Base-by-base conservation (phyloP, 2,329 filamentous ascomycete species). In the Pseudovirgaria hyperparasitica region DNA sequence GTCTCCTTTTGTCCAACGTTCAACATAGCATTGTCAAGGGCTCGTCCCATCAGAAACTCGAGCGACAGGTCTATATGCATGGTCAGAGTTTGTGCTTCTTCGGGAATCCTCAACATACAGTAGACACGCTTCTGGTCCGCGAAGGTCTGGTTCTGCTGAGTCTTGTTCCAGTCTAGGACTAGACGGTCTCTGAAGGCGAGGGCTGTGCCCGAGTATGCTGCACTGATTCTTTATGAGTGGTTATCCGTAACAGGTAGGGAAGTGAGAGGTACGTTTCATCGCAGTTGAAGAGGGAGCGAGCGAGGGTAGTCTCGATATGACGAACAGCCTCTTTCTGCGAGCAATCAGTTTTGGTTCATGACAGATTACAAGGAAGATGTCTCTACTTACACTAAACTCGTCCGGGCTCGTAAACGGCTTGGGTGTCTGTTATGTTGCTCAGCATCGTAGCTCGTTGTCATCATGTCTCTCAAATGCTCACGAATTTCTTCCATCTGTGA, bases 21-120 rank as follows among this genome's bases (percentile, higher is more conserved):
- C 39, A 98, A 70, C 82, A 98, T 94, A 37, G 90, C 87, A 71
- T 98, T 98, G 65, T 98, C 90, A 37, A 98, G 63, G 24, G 90
- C 81, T 50, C 90, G 71, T 22, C 90, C 90, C 90, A 98, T 98
- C 46, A 98, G 62, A 47, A 98, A 98, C 58, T 98, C 90, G 32
- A 98, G 72, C 41, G 86, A 94, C 34, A 98, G 71, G 53, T 98
- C 70, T 75, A 40, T 18, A 8, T 5, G 10, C 9, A 25, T 12
- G 10, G 26, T 51, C 31, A 46, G 36, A 22, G 5, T 30, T 17
- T 9, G 3, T 6, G 21, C 13, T 18, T 18, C 7, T 21, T 6
- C 9, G 9, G 7, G 15, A n/a, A 13, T 18, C 19, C 12, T 21
- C 11, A 13, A 25, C 64, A 40, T 59, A 74, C 70, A 98, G 63